Evolutionary conservation across 2,329 filamentous ascomycete species (phyloP), one percentile per base, ranked within the genome.

Genomic region (Cladosporium sp.): DNA sequence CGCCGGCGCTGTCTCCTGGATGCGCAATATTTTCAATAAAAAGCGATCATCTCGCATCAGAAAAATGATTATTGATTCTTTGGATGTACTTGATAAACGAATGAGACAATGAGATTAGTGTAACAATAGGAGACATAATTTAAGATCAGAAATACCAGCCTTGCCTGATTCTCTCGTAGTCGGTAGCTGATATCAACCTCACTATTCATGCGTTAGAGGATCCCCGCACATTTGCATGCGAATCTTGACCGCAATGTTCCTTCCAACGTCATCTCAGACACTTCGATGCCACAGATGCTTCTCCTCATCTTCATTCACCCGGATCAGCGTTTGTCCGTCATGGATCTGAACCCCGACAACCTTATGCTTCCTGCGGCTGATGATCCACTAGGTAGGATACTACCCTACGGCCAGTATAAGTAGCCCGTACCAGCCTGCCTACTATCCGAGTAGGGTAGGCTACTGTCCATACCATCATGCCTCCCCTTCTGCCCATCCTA

Each of bases 21-120:
- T 37, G 21, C 53, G 53, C 33, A 23, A 26, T n/a, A 31, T 11
- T 1, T 21, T 57, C 7, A 16, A 31, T 2, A 57, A 21, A 21
- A 57, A 37, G 33, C 53, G 53, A 33, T 3, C 18, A 33, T 57
- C 29, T 5, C 10, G 18, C 21, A 28, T 57, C 11, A 26, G 53
- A 18, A 53, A 49, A 14, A 28, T 65, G 52, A 52, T 65, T 8
- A 23, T 58, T n/a, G 29, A 64, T 11, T 64, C 52, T 28, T 58
- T 64, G 37, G 52, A 26, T 31, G 33, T 57, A 31, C 37, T 64
- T 12, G n/a, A 46, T 7, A 23, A 57, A 49, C 58, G 46, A 60
- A 44, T 7, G 16, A 3, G 18, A n/a, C 37, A 18, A n/a, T 10
- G 7, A 16, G 2, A n/a, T n/a, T 44, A 44, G 37, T 44, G 18